Conservation (phyloP, 2,329 filamentous ascomycete genomes). For the Penicillium sp. region DNA sequence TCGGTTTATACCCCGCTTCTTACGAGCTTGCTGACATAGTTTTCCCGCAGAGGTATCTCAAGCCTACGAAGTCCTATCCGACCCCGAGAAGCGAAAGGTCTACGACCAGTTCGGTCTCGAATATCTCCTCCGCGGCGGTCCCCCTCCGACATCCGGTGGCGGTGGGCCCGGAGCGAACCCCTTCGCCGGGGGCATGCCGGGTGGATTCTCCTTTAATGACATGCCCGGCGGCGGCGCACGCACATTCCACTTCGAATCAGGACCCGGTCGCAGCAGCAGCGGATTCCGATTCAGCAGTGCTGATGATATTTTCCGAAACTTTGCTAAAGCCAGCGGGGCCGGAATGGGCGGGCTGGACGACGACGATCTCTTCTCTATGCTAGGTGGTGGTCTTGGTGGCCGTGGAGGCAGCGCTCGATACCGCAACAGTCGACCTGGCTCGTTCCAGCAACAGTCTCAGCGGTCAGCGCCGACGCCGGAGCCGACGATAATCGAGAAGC, state of each 20-base stretch:
- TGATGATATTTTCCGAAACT: constrained; percentile 83
- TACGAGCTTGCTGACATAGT: neutral
- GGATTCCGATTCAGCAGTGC: constrained; percentile 86
- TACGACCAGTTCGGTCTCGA: constrained; percentile 97
- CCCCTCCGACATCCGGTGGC: constrained; percentile 66
- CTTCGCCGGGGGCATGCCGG: constrained; percentile 62
- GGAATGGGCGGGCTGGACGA: constrained; percentile 58
- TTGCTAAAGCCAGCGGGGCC: constrained; percentile 66
- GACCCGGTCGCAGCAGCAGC: constrained; percentile 61
- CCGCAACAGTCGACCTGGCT: constrained; percentile 34
- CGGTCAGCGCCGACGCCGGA: constrained; percentile 68
- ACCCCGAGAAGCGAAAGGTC: constrained; percentile 93
- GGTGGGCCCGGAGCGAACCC: constrained; percentile 61
- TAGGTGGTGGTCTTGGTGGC: constrained; percentile 47
- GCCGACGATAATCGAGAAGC: constrained; percentile 87
- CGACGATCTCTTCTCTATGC: constrained; percentile 60
- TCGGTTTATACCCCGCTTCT: neutral
- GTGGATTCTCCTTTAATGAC: constrained; percentile 56
- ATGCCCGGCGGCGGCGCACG: constrained; percentile 56
- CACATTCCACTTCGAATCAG: constrained; percentile 54
- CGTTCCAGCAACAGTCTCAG: constrained; percentile 31
- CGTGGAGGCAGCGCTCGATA: constrained; percentile 48
- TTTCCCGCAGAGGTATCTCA: constrained; percentile 75
- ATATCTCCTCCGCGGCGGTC: constrained; percentile 82
- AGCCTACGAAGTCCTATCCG: constrained; percentile 96